phyloP scores from a whole-genome alignment of 2,329 filamentous ascomycete species.

The Colletotrichum sp. region DNA sequence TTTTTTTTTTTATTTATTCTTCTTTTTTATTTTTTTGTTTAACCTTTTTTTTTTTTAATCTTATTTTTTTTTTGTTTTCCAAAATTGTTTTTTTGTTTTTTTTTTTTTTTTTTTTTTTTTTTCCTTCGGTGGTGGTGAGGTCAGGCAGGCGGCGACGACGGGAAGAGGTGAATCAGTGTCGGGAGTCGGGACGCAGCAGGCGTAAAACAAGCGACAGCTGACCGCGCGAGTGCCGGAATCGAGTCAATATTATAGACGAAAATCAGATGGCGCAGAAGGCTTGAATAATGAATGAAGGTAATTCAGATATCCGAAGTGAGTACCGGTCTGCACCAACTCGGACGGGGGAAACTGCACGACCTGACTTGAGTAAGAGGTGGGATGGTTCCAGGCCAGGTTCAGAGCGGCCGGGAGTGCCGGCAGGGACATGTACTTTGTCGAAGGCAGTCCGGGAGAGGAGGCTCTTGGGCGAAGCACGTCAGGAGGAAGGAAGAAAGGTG shows the following conservation, averaged over 20 bases:
- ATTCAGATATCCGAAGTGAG: neutral
- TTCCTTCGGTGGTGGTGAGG: neutral
- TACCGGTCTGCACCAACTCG: neutral
- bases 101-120: neutral
- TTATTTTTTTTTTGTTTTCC: too few relatives aligned
- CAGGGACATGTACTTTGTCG: neutral
- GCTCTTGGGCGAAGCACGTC: neutral
- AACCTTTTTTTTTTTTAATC: too few relatives aligned
- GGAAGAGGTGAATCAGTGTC: neutral
- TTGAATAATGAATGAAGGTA: neutral
- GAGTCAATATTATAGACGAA: neutral
- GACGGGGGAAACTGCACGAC: conserved; percentile 1
- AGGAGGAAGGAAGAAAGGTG: neutral
- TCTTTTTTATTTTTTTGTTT: too few relatives aligned
- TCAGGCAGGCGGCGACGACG: neutral
- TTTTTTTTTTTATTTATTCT: too few relatives aligned
- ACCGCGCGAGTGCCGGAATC: neutral
- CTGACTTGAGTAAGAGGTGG: neutral
- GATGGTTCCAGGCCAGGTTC: neutral
- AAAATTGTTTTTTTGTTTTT: too few relatives aligned
- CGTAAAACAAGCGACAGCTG: neutral
- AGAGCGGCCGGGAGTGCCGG: neutral
- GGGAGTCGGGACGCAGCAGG: neutral
- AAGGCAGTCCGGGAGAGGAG: neutral
- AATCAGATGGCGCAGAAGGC: neutral